Evolutionary conservation across 2,329 filamentous ascomycete genomes (phyloP).

Genomic region (Rutstroemia sydowiana): DNA sequence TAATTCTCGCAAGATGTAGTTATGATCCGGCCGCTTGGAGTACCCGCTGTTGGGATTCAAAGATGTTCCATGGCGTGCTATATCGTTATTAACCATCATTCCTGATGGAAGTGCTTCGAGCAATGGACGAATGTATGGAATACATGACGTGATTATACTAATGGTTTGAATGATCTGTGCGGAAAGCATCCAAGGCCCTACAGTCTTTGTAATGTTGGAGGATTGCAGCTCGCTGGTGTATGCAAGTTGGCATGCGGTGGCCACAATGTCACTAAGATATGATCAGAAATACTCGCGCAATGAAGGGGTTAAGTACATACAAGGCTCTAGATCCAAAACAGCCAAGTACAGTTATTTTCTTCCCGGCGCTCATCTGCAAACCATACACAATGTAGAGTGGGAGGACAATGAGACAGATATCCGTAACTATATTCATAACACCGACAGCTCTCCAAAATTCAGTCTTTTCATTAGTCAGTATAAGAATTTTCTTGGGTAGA

Average conservation of each 20-base stretch:
- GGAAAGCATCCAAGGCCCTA: not conserved
- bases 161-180: not conserved
- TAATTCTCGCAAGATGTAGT: not conserved
- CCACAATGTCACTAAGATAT: not conserved
- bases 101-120: not conserved
- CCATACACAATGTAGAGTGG: not conserved
- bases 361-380: not conserved
- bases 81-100: not conserved
- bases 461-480: not conserved
- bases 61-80: not conserved
- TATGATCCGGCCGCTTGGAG: not conserved
- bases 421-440: not conserved
- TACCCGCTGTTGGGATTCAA: not conserved
- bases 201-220: not conserved
- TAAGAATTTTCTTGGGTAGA: too few relatives aligned
- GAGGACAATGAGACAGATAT: not conserved
- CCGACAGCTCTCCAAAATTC: not conserved
- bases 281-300: not conserved
- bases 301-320: not conserved
- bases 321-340: not conserved
- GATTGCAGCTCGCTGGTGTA: not conserved
- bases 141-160: slow-evolving; percentile 1
- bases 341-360: not conserved
- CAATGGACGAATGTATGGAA: slow-evolving; percentile 1
- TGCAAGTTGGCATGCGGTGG: not conserved